Evolutionary conservation across 139 green algal genomes (phyloP).

Genomic region (Tetradesmus obliquus): DNA sequence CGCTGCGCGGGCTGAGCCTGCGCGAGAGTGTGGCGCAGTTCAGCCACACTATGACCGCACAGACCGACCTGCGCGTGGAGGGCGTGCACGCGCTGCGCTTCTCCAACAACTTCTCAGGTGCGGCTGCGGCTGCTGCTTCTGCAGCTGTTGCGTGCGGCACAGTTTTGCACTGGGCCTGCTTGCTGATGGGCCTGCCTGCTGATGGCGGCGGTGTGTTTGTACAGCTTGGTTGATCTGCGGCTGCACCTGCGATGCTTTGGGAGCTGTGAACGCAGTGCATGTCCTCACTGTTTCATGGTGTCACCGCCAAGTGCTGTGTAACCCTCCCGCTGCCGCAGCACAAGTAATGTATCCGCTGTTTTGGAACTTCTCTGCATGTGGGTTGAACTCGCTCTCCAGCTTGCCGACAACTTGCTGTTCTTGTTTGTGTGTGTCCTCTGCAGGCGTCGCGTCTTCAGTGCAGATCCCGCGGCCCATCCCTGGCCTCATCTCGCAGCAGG

Average conservation of each 20-base stretch:
- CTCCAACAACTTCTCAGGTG: slow-evolving; percentile 77
- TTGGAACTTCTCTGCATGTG: too few relatives aligned
- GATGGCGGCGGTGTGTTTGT: not conserved
- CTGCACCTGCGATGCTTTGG: too few relatives aligned
- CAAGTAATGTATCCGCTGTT: too few relatives aligned
- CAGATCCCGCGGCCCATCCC: slow-evolving; percentile 61
- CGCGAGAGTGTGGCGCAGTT: slow-evolving; percentile 92
- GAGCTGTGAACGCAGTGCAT: too few relatives aligned
- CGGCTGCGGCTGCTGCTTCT: not conserved
- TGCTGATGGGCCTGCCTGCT: not conserved
- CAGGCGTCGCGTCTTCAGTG: slow-evolving; percentile 33
- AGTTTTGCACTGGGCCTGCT: not conserved
- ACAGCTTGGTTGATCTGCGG: too few relatives aligned
- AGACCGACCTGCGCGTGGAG: slow-evolving; percentile 90
- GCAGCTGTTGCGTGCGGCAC: not conserved
- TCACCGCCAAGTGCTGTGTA: too few relatives aligned
- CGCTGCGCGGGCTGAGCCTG: slow-evolving; percentile 78
- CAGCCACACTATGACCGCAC: slow-evolving; percentile 87
- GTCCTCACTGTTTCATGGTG: too few relatives aligned
- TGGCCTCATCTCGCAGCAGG: slow-evolving; percentile 72
- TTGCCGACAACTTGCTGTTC: not conserved
- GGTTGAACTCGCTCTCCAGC: too few relatives aligned
- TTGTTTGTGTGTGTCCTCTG: not conserved
- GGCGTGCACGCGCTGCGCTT: slow-evolving; percentile 85
- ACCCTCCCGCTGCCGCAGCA: too few relatives aligned